phyloP scores from a whole-genome alignment of 164 flowering plant genomes.

The Echeveria elegans region DNA sequence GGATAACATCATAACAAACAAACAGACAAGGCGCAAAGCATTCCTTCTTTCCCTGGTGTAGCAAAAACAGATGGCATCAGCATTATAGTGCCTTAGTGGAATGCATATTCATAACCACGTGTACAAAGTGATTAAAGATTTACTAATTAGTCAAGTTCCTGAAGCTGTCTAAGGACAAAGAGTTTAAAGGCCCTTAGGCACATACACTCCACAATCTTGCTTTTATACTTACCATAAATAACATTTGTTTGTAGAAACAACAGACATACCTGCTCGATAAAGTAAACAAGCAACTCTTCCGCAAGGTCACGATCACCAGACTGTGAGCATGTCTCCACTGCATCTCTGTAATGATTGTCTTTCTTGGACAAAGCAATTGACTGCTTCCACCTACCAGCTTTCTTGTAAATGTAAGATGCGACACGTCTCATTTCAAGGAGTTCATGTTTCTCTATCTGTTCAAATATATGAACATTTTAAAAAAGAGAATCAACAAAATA shows the following conservation, averaged over 20 bases:
- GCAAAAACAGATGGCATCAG: too few relatives aligned
- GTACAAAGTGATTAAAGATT: neutral
- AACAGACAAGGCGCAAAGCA: conserved; percentile 96
- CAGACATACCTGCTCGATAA: conserved; percentile 75
- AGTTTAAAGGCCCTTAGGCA: too few relatives aligned
- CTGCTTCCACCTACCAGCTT: conserved; percentile 97
- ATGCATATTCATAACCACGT: neutral
- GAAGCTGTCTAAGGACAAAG: neutral
- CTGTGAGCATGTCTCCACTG: conserved; percentile 97
- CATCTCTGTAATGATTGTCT: conserved; percentile 90
- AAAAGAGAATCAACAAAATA: neutral
- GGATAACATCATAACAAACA: conserved; percentile 84
- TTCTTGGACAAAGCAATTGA: conserved; percentile 98
- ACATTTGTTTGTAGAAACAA: neutral
- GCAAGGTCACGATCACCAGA: conserved; percentile 96
- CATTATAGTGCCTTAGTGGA: too few relatives aligned
- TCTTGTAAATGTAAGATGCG: conserved; percentile 95
- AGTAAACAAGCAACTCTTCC: conserved; percentile 94
- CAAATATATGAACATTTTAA: conserved; percentile 6
- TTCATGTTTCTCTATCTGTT: conserved; percentile 97
- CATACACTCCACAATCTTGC: neutral
- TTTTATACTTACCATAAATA: neutral
- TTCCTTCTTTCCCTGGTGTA: conserved; percentile 88
- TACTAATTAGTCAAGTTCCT: too few relatives aligned
- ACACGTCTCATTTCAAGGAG: conserved; percentile 99